Evolutionary conservation across 73 alveolate genomes (phyloP), one percentile per base, ranked within the genome.

Genomic region (Paramecium tetraurelia): DNA sequence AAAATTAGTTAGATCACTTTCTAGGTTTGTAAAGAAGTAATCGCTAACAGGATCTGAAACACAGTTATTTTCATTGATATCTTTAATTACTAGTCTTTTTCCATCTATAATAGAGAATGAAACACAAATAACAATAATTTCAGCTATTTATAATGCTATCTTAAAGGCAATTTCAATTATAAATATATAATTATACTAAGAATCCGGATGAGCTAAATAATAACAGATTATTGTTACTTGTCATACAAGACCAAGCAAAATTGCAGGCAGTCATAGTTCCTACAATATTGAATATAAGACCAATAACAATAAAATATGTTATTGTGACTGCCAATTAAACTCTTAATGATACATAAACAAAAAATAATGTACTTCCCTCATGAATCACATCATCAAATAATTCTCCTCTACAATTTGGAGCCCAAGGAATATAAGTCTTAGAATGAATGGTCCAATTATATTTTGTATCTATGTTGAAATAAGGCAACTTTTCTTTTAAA

Each of bases 211-310:
- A 80, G 90, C 90, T 80, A 43, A 43, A 80, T 38, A 16, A 80
- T 44, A 18, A 44, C 5, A 21, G 11, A 43, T 2, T n/a, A 2
- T 43, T 80, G 21, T 18, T 53, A 80, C 90, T 80, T 80, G 57
- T 24, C 90, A 80, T 80, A n/a, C 90, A 80, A 21, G 53, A 43
- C 90, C 90, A 80, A 31, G 90, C 90, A 80, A 80, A 80, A 20
- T 80, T 80, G 21, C 70, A 80, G 14, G 90, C 90, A 43, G 90
- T 80, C 90, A 80, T 44, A 18, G 75, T 48, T 38, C 90, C 90
- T n/a, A 80, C 57, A 24, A 80, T 80, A 44, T 80, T 80, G 16
- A 80, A 80, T 43, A 80, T 41, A 1, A 80, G 46, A 40, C 90
- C 76, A 41, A 80, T 46, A 24, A 80, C 75, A 24, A 80, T 46